Conservation (phyloP, 2,329 filamentous ascomycete genomes). For the Penicillium rolfsii region DNA sequence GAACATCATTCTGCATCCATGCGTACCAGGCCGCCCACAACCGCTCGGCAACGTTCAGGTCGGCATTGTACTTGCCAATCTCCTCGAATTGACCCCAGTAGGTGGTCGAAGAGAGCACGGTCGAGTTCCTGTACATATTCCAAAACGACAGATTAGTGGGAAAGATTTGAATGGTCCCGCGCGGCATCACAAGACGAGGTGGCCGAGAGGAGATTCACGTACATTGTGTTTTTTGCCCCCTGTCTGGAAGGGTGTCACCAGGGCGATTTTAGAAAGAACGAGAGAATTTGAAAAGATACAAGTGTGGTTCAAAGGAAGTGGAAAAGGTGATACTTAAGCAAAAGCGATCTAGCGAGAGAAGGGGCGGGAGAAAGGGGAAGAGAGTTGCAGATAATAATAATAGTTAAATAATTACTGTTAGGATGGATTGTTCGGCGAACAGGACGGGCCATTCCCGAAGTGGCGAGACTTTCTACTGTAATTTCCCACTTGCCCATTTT, state of each 20-base stretch:
- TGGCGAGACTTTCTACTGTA: slow-evolving; percentile 36
- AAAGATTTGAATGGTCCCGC: not conserved
- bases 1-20: slow-evolving; percentile 95
- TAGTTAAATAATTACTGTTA: no score
- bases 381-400: slow-evolving; percentile 15
- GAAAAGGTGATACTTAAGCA: not conserved
- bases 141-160: not conserved
- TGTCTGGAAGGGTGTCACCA: not conserved
- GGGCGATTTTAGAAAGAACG: not conserved
- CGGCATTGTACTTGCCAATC: slow-evolving; percentile 73
- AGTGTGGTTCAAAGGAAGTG: not conserved
- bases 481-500: slow-evolving; percentile 11
- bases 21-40: slow-evolving; percentile 97
- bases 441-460: slow-evolving; percentile 36
- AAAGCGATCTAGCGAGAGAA: not conserved
- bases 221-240: slow-evolving; percentile 19
- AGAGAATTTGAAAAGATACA: not conserved
- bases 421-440: not conserved
- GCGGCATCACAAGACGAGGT: not conserved
- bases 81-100: slow-evolving; percentile 70
- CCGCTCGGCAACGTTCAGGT: slow-evolving; percentile 83
- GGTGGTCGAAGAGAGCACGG: slow-evolving; percentile 54
- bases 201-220: slow-evolving; percentile 4
- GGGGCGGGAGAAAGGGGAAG: slow-evolving; percentile 6
- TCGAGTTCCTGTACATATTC: slow-evolving; percentile 50